Percentiles rank a stretch among this genome's conserved stretches.
phyloP scores from a whole-genome alignment of 2,329 filamentous ascomycete genomes.

The Ascochyta lentis region DNA sequence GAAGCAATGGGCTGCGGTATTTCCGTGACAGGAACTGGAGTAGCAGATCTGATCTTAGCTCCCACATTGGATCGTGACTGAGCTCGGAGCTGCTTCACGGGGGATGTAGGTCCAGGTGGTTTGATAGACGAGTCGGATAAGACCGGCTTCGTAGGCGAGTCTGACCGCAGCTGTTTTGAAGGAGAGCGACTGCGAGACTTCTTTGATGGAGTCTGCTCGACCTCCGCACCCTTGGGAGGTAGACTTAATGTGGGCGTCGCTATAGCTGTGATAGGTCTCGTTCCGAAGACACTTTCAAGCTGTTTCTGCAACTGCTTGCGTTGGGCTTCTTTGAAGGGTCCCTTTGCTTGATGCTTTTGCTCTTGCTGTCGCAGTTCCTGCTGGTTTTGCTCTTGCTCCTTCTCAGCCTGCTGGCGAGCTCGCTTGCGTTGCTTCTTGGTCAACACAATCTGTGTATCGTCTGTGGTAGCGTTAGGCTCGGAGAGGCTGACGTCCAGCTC shows the following conservation, averaged over 20 bases:
- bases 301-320: slow-evolving; percentile 18
- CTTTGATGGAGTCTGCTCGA: slow-evolving; percentile 12
- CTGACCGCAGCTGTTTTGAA: slow-evolving; percentile 4
- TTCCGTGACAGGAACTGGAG: slow-evolving; percentile 14
- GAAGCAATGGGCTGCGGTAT: not conserved
- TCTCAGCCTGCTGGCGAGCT: slow-evolving; percentile 36
- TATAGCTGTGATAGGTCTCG: not conserved
- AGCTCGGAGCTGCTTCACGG: slow-evolving; percentile 15
- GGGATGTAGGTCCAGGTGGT: slow-evolving; percentile 5
- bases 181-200: slow-evolving; percentile 13
- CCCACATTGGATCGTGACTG: slow-evolving; percentile 37
- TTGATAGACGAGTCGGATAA: not conserved
- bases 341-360: slow-evolving; percentile 15
- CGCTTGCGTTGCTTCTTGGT: slow-evolving; percentile 38
- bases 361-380: slow-evolving; percentile 16
- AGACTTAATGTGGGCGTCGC: not conserved
- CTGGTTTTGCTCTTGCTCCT: slow-evolving; percentile 24
- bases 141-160: not conserved
- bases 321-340: slow-evolving; percentile 16
- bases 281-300: slow-evolving; percentile 8
- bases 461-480: slow-evolving; percentile 1
- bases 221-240: not conserved
- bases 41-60: slow-evolving; percentile 35
- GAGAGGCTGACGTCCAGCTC: not conserved
- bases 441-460: slow-evolving; percentile 14